Conservation (phyloP, 2,329 filamentous ascomycete genomes). For the Curvularia sp. region DNA sequence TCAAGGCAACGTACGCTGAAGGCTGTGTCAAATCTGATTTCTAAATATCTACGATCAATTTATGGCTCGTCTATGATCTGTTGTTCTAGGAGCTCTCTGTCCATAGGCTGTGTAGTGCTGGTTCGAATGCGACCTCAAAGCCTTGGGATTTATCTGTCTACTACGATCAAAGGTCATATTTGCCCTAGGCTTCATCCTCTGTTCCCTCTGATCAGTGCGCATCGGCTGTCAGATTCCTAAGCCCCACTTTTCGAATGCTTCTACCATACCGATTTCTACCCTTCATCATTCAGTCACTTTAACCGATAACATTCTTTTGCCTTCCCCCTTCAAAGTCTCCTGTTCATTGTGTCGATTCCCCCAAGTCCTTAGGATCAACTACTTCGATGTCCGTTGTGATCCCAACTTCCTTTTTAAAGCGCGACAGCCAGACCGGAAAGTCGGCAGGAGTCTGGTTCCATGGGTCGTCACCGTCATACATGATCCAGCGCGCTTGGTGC, state of each 20-base stretch:
- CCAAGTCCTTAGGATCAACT: constrained; percentile 10
- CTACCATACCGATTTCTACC: not conserved
- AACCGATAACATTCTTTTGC: too few relatives aligned
- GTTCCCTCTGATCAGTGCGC: not conserved
- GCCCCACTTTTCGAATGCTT: not conserved
- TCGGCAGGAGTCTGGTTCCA: constrained; percentile 51
- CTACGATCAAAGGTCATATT: not conserved
- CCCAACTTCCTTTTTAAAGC: constrained; percentile 40
- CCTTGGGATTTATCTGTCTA: not conserved
- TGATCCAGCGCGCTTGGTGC: constrained; percentile 42
- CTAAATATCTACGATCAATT: not conserved
- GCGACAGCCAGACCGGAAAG: constrained; percentile 39
- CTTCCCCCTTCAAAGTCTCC: not conserved
- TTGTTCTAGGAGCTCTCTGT: not conserved
- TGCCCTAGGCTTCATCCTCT: not conserved
- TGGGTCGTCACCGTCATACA: constrained; percentile 44
- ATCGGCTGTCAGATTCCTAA: not conserved
- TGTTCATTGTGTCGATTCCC: not conserved
- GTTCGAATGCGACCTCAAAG: not conserved
- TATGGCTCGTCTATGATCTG: not conserved
- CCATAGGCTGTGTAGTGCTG: not conserved
- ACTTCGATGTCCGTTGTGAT: constrained; percentile 12
- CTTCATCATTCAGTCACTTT: too few relatives aligned
- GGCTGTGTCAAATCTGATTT: not conserved
- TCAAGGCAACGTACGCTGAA: not conserved